phyloP scores from a whole-genome alignment of 2,329 filamentous ascomycete genomes.

The Nakataea oryzae region DNA sequence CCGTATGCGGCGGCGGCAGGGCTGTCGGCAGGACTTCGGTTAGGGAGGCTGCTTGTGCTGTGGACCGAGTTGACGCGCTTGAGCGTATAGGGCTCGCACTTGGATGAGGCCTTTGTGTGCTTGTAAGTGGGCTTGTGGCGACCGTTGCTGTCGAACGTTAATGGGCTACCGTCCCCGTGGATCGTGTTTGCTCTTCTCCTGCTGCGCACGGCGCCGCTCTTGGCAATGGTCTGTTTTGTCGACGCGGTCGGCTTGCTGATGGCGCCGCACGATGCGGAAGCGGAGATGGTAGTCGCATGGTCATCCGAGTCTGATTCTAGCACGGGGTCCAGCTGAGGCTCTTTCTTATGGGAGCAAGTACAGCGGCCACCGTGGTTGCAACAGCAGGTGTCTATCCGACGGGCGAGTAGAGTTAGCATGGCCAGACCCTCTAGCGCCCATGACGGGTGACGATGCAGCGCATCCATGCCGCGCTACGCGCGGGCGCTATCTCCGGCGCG shows the following conservation, averaged over 20 bases:
- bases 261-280: background rate
- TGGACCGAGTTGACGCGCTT: slow-evolving; percentile 48
- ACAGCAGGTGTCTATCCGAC: slow-evolving; percentile 49
- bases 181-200: slow-evolving; percentile 44
- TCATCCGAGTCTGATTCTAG: slow-evolving; percentile 52
- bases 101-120: slow-evolving; percentile 49
- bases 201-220: slow-evolving; percentile 20
- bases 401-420: slow-evolving; percentile 17
- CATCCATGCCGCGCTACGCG: background rate
- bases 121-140: slow-evolving; percentile 54
- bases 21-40: background rate
- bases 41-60: slow-evolving; percentile 31
- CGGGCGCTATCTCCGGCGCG: background rate
- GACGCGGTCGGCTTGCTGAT: slow-evolving; percentile 12
- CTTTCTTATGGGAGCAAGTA: slow-evolving; percentile 55
- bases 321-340: slow-evolving; percentile 48
- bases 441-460: background rate
- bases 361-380: slow-evolving; percentile 61
- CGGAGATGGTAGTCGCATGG: slow-evolving; percentile 15
- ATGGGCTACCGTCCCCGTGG: slow-evolving; percentile 43
- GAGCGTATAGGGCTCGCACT: slow-evolving; percentile 51
- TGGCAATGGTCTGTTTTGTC: slow-evolving; percentile 19
- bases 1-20: slow-evolving; percentile 27
- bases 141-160: slow-evolving; percentile 53
- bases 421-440: slow-evolving; percentile 10